Conservation (phyloP, 768 basidiomycete species). For the Crassisporium funariophilum region DNA sequence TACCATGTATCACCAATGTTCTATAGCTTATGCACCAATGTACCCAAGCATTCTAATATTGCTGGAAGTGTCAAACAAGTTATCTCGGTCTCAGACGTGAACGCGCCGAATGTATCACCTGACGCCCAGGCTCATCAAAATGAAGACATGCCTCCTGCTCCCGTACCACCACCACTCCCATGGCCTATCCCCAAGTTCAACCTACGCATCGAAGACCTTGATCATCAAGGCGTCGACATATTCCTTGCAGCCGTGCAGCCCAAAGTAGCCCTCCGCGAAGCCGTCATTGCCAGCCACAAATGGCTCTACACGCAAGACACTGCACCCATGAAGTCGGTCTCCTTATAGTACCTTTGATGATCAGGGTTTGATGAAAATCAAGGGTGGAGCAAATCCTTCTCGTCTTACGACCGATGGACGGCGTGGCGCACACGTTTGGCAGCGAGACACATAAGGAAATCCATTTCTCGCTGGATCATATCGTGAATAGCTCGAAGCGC, state of each 20-base stretch:
- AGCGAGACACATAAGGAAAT: constrained; percentile 65
- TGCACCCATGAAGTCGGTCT: constrained; percentile 39
- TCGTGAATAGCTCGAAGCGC: constrained; percentile 43
- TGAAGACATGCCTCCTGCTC: constrained; percentile 28
- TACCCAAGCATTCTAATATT: background rate
- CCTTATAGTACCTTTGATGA: constrained; percentile 3
- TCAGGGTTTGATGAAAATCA: constrained; percentile 11
- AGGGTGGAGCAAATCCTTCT: constrained; percentile 59
- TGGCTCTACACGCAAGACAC: constrained; percentile 43
- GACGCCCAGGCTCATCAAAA: too few relatives aligned
- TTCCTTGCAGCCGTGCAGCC: constrained; percentile 57
- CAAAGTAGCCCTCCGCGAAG: constrained; percentile 37
- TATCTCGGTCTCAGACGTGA: too few relatives aligned
- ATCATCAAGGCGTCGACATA: constrained; percentile 56
- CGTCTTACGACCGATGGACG: constrained; percentile 65
- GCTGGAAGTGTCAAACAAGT: too few relatives aligned
- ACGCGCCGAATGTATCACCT: too few relatives aligned
- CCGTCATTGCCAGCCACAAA: constrained; percentile 52
- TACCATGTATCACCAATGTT: constrained; percentile 19
- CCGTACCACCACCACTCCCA: constrained; percentile 30
- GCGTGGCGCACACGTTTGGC: constrained; percentile 71
- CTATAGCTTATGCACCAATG: constrained; percentile 2
- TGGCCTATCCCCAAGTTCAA: constrained; percentile 62
- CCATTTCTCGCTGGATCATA: constrained; percentile 68
- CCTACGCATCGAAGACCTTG: constrained; percentile 59